These are phyloP conservation scores for Blastocystis sp. DNA, from an alignment of 352 stramenopile species.

Conservation along the genomic window DNA sequence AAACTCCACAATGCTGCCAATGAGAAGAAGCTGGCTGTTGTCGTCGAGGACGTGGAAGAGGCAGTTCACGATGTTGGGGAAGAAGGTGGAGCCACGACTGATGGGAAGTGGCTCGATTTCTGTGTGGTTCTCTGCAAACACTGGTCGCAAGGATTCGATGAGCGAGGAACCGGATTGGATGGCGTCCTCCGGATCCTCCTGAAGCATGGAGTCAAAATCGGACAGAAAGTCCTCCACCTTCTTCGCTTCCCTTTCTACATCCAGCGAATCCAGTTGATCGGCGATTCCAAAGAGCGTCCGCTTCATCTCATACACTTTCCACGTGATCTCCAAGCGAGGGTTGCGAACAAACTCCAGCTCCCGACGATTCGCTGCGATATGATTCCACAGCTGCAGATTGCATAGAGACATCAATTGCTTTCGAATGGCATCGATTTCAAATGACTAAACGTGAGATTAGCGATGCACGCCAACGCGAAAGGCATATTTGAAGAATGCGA, in stretches of 20 bases:
- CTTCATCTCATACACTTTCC: background rate
- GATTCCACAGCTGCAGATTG: background rate
- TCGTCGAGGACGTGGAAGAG: background rate
- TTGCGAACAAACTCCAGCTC: background rate
- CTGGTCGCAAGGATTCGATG: background rate
- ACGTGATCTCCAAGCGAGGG: background rate
- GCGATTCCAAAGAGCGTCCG: background rate
- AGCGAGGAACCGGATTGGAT: background rate
- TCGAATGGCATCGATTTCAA: background rate
- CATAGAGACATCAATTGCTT: background rate
- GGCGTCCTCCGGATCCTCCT: background rate
- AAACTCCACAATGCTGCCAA: slow-evolving; percentile 64
- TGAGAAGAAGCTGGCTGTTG: background rate
- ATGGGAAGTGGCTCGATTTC: background rate
- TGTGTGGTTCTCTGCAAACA: too few relatives aligned
- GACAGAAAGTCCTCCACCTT: background rate
- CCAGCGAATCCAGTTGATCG: background rate
- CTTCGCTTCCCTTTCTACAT: background rate
- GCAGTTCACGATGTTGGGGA: background rate
- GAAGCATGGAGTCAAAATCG: background rate
- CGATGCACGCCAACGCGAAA: background rate
- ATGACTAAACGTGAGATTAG: background rate
- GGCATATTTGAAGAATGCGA: slow-evolving; percentile 20
- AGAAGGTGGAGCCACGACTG: background rate
- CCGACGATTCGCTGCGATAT: background rate